A percentile compares a stretch with the other conserved stretches of the same genome.
Evolutionary conservation across 2,329 filamentous ascomycete genomes (phyloP).

Genomic region (Aspergillus felis): DNA sequence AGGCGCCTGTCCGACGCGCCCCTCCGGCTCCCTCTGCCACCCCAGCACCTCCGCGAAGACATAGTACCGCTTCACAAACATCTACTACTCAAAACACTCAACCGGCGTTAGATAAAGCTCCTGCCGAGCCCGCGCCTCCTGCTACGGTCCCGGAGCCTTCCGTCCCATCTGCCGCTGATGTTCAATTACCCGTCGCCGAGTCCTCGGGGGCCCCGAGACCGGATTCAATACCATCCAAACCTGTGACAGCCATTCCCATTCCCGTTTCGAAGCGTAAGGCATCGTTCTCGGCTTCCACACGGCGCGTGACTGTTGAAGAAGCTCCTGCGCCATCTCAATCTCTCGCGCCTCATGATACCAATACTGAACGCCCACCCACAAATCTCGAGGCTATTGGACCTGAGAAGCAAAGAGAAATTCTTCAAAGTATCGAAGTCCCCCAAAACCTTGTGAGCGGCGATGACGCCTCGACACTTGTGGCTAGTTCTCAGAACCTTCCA

Average conservation of each 20-base stretch:
- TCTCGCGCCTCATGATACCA: conserved; percentile 10
- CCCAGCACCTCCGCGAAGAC: conserved; percentile 34
- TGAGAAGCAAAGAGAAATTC: conserved; percentile 6
- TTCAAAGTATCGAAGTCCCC: conserved; percentile 1
- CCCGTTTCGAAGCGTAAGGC: conserved; percentile 25
- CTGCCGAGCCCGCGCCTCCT: conserved; percentile 12
- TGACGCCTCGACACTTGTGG: conserved; percentile 4
- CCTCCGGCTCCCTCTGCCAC: conserved; percentile 38
- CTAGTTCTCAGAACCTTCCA: conserved; percentile 1
- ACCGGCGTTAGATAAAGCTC: conserved; percentile 15
- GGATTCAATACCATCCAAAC: conserved; percentile 1
- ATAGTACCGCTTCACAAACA: conserved; percentile 38
- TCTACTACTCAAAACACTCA: conserved; percentile 24
- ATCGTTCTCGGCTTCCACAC: conserved; percentile 18
- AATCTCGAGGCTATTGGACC: conserved; percentile 12
- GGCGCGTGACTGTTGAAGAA: conserved; percentile 3
- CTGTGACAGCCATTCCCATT: conserved; percentile 23
- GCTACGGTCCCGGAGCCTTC: conserved; percentile 9
- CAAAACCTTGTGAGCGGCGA: conserved; percentile 4
- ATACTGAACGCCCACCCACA: conserved; percentile 11
- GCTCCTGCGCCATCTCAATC: conserved; percentile 14
- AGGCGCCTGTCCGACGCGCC: conserved; percentile 57
- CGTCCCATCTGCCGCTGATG: not conserved
- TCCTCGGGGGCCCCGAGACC: conserved; percentile 3
- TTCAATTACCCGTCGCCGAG: conserved; percentile 20